phyloP scores from a whole-genome alignment of 2,329 filamentous ascomycete genomes.

The Claviceps arundinis region DNA sequence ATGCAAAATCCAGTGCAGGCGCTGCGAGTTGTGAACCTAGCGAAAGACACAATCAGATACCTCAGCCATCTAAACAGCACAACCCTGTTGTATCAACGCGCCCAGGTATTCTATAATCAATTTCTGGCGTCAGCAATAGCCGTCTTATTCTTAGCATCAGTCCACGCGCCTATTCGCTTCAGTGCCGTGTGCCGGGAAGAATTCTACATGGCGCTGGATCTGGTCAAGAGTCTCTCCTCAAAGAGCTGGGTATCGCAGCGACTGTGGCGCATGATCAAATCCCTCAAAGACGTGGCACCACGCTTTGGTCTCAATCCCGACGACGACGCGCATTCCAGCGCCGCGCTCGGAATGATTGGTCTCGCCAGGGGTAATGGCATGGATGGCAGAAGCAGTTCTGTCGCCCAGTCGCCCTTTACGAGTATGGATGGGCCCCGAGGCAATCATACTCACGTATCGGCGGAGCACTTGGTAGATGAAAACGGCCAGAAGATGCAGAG shows the following conservation, averaged over 20 bases:
- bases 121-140: constrained; percentile 64
- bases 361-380: constrained; percentile 28
- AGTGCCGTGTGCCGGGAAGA: constrained; percentile 56
- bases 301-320: constrained; percentile 45
- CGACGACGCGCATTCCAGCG: constrained; percentile 37
- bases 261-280: constrained; percentile 58
- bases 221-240: constrained; percentile 59
- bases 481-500: constrained; percentile 38
- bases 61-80: constrained; percentile 59
- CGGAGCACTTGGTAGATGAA: constrained; percentile 13
- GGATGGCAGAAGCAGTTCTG: constrained; percentile 10
- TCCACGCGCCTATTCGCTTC: constrained; percentile 61
- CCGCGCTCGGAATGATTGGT: constrained; percentile 42
- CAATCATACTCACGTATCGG: background rate
- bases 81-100: constrained; percentile 55
- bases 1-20: constrained; percentile 61
- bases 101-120: constrained; percentile 70
- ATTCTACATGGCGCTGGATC: constrained; percentile 65
- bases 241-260: constrained; percentile 60
- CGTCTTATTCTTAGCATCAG: constrained; percentile 63
- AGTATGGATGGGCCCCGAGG: constrained; percentile 14
- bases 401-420: constrained; percentile 15
- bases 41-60: constrained; percentile 63
- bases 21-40: constrained; percentile 59
- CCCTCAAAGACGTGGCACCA: constrained; percentile 59